Conservation (phyloP, 139 green algal genomes). For the Coelastrella sp. region DNA sequence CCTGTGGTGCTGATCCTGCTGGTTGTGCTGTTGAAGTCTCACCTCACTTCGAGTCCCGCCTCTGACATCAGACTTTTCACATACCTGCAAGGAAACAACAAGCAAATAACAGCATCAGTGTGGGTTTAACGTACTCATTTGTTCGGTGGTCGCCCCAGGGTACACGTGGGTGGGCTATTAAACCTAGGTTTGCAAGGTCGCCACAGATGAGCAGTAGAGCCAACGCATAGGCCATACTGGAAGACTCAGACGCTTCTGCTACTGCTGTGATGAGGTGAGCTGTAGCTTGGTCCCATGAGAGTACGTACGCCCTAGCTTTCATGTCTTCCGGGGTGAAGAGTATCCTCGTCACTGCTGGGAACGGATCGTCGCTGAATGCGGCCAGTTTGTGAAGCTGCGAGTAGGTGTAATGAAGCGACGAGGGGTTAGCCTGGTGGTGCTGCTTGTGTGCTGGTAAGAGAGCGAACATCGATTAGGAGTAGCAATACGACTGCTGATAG, state of each 20-base stretch:
- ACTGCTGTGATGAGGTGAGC: too few species aligned
- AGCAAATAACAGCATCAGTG: background rate
- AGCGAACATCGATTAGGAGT: background rate
- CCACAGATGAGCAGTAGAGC: too few species aligned
- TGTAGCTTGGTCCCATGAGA: too few species aligned
- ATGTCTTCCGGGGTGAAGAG: slow-evolving; percentile 93
- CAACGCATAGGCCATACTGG: too few species aligned
- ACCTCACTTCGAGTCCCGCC: slow-evolving; percentile 64
- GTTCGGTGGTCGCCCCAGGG: too few species aligned
- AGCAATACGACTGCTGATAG: too few species aligned
- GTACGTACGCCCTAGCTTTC: slow-evolving; percentile 63
- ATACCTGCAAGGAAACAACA: slow-evolving; percentile 69
- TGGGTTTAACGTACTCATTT: too few species aligned
- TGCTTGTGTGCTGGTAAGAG: background rate
- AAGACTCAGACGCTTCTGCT: too few species aligned
- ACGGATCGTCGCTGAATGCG: slow-evolving; percentile 81
- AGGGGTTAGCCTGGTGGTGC: background rate
- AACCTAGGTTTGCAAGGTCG: too few species aligned
- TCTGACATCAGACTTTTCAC: slow-evolving; percentile 88
- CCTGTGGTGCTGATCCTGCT: background rate
- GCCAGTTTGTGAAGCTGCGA: slow-evolving; percentile 84
- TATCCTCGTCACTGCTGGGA: slow-evolving; percentile 93
- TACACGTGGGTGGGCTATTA: background rate
- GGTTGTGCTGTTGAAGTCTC: background rate
- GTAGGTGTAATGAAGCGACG: background rate